These are phyloP conservation scores for Noccaea bulbosa DNA, from an alignment of 345 rosid species.

Conservation along the genomic window DNA sequence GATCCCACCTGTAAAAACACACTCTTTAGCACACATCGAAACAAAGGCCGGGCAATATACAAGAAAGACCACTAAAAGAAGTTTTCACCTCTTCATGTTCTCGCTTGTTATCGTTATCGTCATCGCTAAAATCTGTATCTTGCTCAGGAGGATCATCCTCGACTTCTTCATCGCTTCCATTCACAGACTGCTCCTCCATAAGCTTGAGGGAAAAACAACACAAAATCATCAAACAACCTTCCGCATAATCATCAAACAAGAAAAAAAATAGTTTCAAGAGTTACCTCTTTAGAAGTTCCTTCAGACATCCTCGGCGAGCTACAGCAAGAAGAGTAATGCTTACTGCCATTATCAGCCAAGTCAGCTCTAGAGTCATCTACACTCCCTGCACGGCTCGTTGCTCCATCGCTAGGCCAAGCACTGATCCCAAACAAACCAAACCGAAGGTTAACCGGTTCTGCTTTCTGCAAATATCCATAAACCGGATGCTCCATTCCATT, in stretches of 20 bases:
- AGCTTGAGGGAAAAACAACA: conserved; percentile 49
- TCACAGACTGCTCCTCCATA: conserved; percentile 88
- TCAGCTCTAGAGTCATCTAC: conserved; percentile 84
- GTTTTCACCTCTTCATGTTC: conserved; percentile 73
- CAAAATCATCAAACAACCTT: conserved; percentile 4
- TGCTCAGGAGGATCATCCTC: conserved; percentile 72
- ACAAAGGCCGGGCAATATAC: not conserved
- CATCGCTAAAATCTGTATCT: conserved; percentile 80
- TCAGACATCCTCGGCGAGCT: conserved; percentile 94
- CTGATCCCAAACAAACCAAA: conserved; percentile 96
- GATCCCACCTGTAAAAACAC: conserved; percentile 72
- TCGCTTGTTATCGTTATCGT: conserved; percentile 53
- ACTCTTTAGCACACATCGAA: not conserved
- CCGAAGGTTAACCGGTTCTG: conserved; percentile 94
- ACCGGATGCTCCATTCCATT: conserved; percentile 63
- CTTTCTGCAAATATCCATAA: conserved; percentile 83
- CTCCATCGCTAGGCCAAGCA: conserved; percentile 98
- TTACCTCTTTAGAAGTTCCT: conserved; percentile 94
- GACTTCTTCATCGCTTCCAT: conserved; percentile 96
- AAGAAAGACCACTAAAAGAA: conserved; percentile 5
- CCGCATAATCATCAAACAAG: not conserved
- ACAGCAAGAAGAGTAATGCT: conserved; percentile 87
- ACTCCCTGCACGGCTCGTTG: conserved; percentile 90
- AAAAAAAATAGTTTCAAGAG: not conserved
- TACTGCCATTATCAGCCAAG: conserved; percentile 77